Evolutionary conservation across 352 stramenopile species (phyloP), one percentile per base, ranked within the genome.

Genomic region (Thraustochytrium striatum): DNA sequence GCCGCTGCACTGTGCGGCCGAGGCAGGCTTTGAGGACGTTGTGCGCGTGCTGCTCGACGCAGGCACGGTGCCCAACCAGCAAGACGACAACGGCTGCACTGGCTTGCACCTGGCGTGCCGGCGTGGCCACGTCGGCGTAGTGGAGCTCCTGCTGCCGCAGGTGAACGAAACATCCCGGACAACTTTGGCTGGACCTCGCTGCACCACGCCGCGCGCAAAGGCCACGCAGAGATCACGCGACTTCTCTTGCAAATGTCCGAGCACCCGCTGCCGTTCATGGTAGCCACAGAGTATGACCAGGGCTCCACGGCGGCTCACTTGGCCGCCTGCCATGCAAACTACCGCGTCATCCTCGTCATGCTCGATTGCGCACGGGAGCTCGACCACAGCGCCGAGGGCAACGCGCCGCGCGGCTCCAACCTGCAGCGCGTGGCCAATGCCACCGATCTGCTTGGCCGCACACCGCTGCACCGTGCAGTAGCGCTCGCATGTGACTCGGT

Each of bases 211-310:
- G 65, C 65, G 30, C 65, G 65, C 44, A 75, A 75, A 25, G 65
- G 65, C 44, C 65, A 75, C 65, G 65, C 65, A 41, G 65, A 75
- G 39, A 43, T 75, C 3, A 25, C 65, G 11, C 65, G 21, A 0
- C 65, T 19, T 8, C 16, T 75, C 19, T 43, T 75, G 5, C 65
- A 25, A 35, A 30, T 32, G 36, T 75, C 30, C 65, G 52, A 75
- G 30, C 1, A 61, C 65, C 44, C 65, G 7, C 19, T 75, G 3
- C 41, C 30, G 7, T 38, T 75, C 32, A 58, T 75, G 9, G 25
- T 75, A 43, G 65, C 65, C 0, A 75, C 44, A 21, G 65, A 75
- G 47, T 75, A 75, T n/a, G 65, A 75, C 32, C 65, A 75, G 30
- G 65, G 65, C 25, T 68, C 33, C 65, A 75, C 65, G 13, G 65